Conservation (phyloP, 306 rosid species). For the Fagus sylvatica region DNA sequence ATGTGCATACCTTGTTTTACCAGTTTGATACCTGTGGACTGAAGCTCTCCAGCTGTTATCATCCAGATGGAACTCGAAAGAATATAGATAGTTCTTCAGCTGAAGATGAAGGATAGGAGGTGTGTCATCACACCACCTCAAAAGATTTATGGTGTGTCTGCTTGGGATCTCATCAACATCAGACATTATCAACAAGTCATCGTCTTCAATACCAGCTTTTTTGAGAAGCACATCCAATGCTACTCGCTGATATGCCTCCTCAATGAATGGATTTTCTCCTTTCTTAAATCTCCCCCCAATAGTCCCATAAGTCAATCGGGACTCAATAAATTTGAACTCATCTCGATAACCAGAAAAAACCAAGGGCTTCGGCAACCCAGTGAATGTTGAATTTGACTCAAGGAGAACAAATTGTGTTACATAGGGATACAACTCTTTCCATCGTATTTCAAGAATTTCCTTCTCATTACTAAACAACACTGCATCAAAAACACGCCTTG, state of each 20-base stretch:
- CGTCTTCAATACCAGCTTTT: conserved; percentile 87
- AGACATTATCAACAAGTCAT: conserved; percentile 96
- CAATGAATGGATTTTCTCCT: conserved; percentile 96
- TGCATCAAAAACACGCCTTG: conserved; percentile 95
- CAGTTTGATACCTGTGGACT: conserved; percentile 68
- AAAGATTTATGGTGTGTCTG: conserved; percentile 87
- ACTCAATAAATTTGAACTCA: conserved; percentile 71
- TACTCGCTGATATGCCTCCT: conserved; percentile 96
- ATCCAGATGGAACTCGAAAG: conserved; percentile 84
- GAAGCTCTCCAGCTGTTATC: conserved; percentile 98
- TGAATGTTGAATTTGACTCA: conserved; percentile 92
- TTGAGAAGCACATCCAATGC: conserved; percentile 85
- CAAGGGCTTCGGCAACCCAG: conserved; percentile 77
- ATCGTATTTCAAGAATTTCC: conserved; percentile 79
- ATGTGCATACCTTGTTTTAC: conserved; percentile 85
- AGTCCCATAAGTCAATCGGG: conserved; percentile 77
- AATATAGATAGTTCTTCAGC: conserved; percentile 87
- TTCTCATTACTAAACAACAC: conserved; percentile 93
- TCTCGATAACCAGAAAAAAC: conserved; percentile 55
- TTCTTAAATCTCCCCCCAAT: conserved; percentile 81
- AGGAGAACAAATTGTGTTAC: conserved; percentile 84
- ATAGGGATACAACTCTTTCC: conserved; percentile 94
- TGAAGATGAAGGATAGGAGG: conserved; percentile 83
- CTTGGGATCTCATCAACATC: conserved; percentile 99
- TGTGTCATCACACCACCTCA: conserved; percentile 92